Evolutionary conservation across 108 stramenopile genomes (phyloP).

Genomic region (Skeletonema marinoi): DNA sequence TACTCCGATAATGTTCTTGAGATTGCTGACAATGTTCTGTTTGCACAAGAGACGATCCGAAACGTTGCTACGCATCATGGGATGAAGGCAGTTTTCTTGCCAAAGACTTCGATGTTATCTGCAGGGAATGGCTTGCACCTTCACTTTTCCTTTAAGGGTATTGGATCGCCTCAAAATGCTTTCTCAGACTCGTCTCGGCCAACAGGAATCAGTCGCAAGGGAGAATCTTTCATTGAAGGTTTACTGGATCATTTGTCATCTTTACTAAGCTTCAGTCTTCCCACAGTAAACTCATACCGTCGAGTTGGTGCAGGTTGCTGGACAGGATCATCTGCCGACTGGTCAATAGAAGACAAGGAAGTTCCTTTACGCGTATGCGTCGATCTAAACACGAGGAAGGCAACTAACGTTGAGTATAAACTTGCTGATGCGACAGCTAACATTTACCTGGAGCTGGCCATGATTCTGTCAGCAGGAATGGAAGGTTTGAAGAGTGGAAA

Average conservation of each 20-base stretch:
- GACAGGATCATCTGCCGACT: constrained; percentile 71
- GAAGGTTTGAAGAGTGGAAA: constrained; percentile 52
- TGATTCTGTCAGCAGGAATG: constrained; percentile 66
- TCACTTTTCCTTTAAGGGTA: constrained; percentile 67
- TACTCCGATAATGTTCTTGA: constrained; percentile 59
- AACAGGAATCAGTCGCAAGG: constrained; percentile 41
- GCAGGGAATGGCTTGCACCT: constrained; percentile 85
- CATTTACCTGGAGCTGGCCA: constrained; percentile 71
- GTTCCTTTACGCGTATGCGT: constrained; percentile 71
- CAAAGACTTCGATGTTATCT: constrained; percentile 59
- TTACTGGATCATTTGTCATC: constrained; percentile 69
- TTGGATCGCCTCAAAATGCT: constrained; percentile 28
- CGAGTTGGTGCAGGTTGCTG: constrained; percentile 83
- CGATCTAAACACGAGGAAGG: constrained; percentile 38
- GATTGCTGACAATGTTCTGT: constrained; percentile 69
- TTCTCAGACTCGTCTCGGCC: constrained; percentile 33
- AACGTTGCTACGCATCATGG: constrained; percentile 57
- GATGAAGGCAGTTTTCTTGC: constrained; percentile 70
- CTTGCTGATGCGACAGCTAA: constrained; percentile 71
- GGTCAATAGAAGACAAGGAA: constrained; percentile 85
- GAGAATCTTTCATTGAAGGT: constrained; percentile 78
- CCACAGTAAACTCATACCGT: constrained; percentile 74
- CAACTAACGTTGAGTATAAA: constrained; percentile 78
- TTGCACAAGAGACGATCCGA: constrained; percentile 71
- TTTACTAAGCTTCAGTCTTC: constrained; percentile 68